Percentiles rank a stretch among this genome's conserved stretches.
These are phyloP conservation scores for Vicia villosa DNA, from an alignment of 306 rosid species.

Conservation along the genomic window DNA sequence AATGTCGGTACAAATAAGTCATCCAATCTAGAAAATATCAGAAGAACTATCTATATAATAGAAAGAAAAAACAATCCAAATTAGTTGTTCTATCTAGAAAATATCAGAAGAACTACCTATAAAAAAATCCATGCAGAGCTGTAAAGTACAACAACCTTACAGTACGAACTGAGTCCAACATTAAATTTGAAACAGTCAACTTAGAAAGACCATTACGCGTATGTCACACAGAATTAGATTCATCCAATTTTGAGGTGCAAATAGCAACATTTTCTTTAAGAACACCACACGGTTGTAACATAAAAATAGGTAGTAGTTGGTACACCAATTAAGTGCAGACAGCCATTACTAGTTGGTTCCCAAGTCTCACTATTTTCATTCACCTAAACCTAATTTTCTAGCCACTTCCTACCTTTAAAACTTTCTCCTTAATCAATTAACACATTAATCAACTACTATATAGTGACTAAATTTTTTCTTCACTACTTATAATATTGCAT, in stretches of 20 bases:
- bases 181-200: background rate
- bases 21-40: no score
- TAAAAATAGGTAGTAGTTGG: slow-evolving; percentile 37
- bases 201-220: slow-evolving; percentile 11
- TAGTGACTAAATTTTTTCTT: background rate
- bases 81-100: background rate
- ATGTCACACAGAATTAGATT: background rate
- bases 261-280: slow-evolving; percentile 23
- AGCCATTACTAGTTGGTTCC: slow-evolving; percentile 57
- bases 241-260: background rate
- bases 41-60: no score
- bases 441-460: background rate
- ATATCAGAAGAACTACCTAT: background rate
- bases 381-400: slow-evolving; percentile 18
- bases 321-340: slow-evolving; percentile 52
- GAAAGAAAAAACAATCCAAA: no score
- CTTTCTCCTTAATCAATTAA: slow-evolving; percentile 2
- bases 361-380: slow-evolving; percentile 27
- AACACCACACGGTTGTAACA: slow-evolving; percentile 36
- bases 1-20: slow-evolving; percentile 4
- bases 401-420: slow-evolving; percentile 38
- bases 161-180: background rate
- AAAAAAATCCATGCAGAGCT: background rate
- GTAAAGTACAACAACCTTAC: background rate
- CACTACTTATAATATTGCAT: no score